phyloP scores from a whole-genome alignment of 257 asterid species.

The Leptodermis oblonga region DNA sequence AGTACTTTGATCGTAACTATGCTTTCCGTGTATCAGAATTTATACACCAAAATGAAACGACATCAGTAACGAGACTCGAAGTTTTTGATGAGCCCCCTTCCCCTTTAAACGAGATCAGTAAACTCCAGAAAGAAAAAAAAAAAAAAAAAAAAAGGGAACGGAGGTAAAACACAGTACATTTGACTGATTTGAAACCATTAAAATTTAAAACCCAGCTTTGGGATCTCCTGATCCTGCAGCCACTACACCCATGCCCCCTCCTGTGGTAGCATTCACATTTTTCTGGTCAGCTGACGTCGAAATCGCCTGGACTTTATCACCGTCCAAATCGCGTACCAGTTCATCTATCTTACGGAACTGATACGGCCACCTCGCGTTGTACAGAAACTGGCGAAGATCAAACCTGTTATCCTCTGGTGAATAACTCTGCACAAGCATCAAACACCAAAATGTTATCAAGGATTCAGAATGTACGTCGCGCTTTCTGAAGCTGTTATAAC shows the following conservation, averaged over 20 bases:
- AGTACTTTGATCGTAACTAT: no score
- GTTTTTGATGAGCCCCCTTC: no score
- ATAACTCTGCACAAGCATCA: constrained; percentile 41
- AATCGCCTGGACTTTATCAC: constrained; percentile 16
- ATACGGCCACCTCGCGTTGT: constrained; percentile 84
- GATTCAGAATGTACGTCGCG: not conserved
- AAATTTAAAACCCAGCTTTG: constrained; percentile 64
- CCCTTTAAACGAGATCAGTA: no score
- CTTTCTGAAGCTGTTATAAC: not conserved
- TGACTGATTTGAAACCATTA: constrained; percentile 26
- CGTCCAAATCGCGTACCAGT: constrained; percentile 46
- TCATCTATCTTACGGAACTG: constrained; percentile 83
- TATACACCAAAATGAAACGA: no score
- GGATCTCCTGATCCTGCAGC: constrained; percentile 90
- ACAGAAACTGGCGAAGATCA: constrained; percentile 86
- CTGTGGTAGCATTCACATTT: constrained; percentile 21
- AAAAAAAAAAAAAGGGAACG: no score
- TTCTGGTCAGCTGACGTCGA: constrained; percentile 17
- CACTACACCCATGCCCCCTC: constrained; percentile 76
- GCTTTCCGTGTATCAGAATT: no score
- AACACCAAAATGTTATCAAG: not conserved
- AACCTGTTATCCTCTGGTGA: constrained; percentile 93
- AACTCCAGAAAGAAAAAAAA: no score
- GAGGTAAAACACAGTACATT: no score
- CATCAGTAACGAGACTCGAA: no score